Evolutionary conservation across 768 basidiomycete species (phyloP).

Genomic region (Inosperma sp.): DNA sequence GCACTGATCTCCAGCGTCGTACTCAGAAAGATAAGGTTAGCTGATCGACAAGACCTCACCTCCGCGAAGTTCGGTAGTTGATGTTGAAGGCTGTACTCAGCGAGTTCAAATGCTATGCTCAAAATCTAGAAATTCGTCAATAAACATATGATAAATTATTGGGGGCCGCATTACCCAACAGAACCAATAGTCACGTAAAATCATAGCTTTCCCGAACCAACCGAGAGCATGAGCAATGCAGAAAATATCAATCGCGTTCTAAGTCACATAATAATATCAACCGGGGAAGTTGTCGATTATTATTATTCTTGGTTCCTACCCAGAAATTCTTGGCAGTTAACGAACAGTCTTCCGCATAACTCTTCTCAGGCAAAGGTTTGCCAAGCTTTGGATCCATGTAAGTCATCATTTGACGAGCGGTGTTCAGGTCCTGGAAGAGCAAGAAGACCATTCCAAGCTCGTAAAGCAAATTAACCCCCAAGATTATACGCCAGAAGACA

Average conservation of each 20-base stretch:
- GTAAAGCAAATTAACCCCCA: conserved; percentile 80
- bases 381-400: conserved; percentile 71
- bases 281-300: no score
- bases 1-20: conserved; percentile 45
- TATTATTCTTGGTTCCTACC: no score
- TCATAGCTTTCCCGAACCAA: conserved; percentile 90
- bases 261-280: conserved; percentile 14
- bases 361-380: conserved; percentile 75
- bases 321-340: conserved; percentile 60
- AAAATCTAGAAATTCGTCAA: conserved; percentile 53
- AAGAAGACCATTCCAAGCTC: conserved; percentile 80
- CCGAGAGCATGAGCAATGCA: conserved; percentile 81
- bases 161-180: conserved; percentile 91
- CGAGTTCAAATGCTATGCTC: conserved; percentile 83
- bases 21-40: conserved; percentile 12
- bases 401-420: conserved; percentile 74
- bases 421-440: conserved; percentile 77
- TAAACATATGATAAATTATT: no score
- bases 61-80: conserved; percentile 86
- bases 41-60: conserved; percentile 41
- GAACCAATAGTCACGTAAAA: conserved; percentile 90
- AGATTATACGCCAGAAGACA: conserved; percentile 75
- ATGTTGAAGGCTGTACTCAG: conserved; percentile 84
- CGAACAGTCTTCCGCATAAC: conserved; percentile 77
- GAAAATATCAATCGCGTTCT: conserved; percentile 84